Percentiles rank a stretch among this genome's conserved stretches.
Evolutionary conservation across 1,139 yeast species (phyloP).

Genomic region (Candida neerlandica): DNA sequence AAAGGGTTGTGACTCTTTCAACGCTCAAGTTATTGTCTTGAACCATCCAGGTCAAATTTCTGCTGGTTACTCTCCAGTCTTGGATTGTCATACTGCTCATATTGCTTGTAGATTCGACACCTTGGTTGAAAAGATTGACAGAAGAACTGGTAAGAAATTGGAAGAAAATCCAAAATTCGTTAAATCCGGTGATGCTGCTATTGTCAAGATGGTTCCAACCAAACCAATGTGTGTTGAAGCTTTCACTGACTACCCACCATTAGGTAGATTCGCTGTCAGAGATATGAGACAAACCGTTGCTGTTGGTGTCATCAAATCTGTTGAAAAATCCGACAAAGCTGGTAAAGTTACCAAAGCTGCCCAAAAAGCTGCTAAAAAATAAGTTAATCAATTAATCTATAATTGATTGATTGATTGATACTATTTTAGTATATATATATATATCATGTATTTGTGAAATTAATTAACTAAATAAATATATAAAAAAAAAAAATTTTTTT

Average conservation of each 20-base stretch:
- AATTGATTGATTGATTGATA: background rate
- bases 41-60: constrained; percentile 95
- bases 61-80: constrained; percentile 91
- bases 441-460: background rate
- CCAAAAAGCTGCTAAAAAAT: constrained; percentile 97
- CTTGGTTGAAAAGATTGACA: constrained; percentile 86
- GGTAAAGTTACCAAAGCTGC: constrained; percentile 99
- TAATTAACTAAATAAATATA: background rate
- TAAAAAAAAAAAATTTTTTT: background rate
- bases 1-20: constrained; percentile 78
- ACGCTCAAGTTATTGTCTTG: constrained; percentile 86
- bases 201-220: constrained; percentile 88
- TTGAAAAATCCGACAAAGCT: constrained; percentile 91
- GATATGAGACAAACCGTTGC: constrained; percentile 99
- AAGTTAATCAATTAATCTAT: constrained; percentile 37
- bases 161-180: constrained; percentile 85
- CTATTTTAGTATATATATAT: background rate
- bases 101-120: constrained; percentile 90
- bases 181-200: constrained; percentile 94
- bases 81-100: constrained; percentile 95
- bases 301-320: constrained; percentile 99
- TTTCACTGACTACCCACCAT: constrained; percentile 97
- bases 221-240: constrained; percentile 98
- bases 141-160: constrained; percentile 87
- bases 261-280: constrained; percentile 99